phyloP scores from a whole-genome alignment of 768 basidiomycete genomes.

The Amanita thiersii region DNA sequence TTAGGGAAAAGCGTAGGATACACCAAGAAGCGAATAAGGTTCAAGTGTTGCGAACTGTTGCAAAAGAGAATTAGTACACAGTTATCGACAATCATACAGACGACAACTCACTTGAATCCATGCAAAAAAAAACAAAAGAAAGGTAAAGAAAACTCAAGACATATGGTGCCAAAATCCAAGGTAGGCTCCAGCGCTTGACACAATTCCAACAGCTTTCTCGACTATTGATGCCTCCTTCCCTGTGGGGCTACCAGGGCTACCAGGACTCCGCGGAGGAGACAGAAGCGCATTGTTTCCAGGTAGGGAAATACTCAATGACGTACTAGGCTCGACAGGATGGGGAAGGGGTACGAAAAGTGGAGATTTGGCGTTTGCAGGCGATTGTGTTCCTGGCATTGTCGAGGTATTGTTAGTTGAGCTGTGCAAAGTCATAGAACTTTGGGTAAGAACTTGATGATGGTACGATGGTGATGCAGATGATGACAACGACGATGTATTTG shows the following conservation, averaged over 20 bases:
- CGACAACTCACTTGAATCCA: neutral
- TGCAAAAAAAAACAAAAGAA: no score
- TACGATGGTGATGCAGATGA: neutral
- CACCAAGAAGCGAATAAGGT: no score
- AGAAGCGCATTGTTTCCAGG: conserved; percentile 11
- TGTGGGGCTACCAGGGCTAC: conserved; percentile 11
- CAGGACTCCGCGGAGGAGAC: conserved; percentile 10
- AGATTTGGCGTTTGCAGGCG: conserved; percentile 17
- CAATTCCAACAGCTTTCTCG: conserved; percentile 64
- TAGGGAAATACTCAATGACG: conserved; percentile 23
- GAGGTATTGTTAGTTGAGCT: neutral
- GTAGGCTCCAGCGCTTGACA: conserved; percentile 72
- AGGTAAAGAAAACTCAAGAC: no score
- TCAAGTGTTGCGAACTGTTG: neutral
- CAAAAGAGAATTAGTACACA: neutral
- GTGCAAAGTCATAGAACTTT: neutral
- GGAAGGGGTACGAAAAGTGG: conserved; percentile 24
- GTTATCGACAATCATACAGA: no score
- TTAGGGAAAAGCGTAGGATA: no score
- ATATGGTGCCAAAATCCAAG: conserved; percentile 46
- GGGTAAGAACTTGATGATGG: conserved; percentile 3
- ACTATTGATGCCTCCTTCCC: conserved; percentile 26
- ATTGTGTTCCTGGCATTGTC: neutral
- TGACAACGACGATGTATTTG: neutral
- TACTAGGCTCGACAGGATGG: conserved; percentile 24